Evolutionary conservation across 441 rosid genomes (phyloP).

Genomic region (Francoa sonchifolia): DNA sequence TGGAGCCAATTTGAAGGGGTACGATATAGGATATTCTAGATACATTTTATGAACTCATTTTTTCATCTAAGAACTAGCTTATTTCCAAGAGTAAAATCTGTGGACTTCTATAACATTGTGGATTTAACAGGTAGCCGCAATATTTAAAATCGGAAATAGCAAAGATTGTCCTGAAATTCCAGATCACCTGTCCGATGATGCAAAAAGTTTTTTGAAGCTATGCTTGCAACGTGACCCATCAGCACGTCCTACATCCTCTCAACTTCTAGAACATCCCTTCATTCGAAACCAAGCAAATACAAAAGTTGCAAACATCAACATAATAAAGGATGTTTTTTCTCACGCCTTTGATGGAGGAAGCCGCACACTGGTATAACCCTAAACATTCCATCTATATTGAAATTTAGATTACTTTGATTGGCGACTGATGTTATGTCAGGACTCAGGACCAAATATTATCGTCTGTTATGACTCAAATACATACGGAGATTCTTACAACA

Average conservation of each 20-base stretch:
- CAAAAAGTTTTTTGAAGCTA: constrained; percentile 55
- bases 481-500: too few relatives aligned
- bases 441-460: too few relatives aligned
- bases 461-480: too few relatives aligned
- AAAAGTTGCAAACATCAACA: constrained; percentile 33
- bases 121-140: constrained; percentile 79
- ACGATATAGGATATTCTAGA: constrained; percentile 14
- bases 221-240: constrained; percentile 84
- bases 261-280: constrained; percentile 72
- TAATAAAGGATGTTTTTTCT: constrained; percentile 43
- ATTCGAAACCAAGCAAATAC: constrained; percentile 40
- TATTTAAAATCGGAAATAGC: constrained; percentile 92
- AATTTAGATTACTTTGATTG: too few relatives aligned
- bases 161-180: constrained; percentile 87
- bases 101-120: constrained; percentile 10
- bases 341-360: constrained; percentile 51
- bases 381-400: too few relatives aligned
- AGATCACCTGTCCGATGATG: constrained; percentile 70
- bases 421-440: too few relatives aligned
- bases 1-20: constrained; percentile 97
- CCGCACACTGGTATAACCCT: constrained; percentile 48
- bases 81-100: neutral
- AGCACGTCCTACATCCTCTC: constrained; percentile 61
- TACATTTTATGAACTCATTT: constrained; percentile 8
- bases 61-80: neutral